A percentile compares a stretch with the other conserved stretches of the same genome.
Evolutionary conservation across 106 monocot genomes (phyloP).

Genomic region (Amphibolis antarctica): DNA sequence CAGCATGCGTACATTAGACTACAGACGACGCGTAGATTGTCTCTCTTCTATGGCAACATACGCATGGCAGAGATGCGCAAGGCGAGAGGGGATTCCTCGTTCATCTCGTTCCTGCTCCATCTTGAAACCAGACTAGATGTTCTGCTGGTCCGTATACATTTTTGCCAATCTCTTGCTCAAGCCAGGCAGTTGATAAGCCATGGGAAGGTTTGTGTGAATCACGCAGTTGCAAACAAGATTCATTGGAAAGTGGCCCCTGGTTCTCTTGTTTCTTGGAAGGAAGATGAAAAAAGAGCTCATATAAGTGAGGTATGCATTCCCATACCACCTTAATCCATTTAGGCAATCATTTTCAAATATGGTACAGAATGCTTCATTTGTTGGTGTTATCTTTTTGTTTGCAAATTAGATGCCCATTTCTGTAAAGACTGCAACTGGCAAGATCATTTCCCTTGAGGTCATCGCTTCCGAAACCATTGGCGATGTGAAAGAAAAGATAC

Average conservation of each 20-base stretch:
- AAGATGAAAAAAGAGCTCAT: not conserved
- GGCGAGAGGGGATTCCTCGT: constrained; percentile 3
- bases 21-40: constrained; percentile 11
- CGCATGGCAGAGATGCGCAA: constrained; percentile 12
- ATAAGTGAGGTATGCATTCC: not conserved
- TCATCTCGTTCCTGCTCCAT: constrained; percentile 11
- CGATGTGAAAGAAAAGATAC: not conserved
- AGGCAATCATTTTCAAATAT: not conserved
- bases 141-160: constrained; percentile 14
- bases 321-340: not conserved
- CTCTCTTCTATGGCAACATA: constrained; percentile 13
- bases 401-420: not conserved
- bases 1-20: constrained; percentile 5
- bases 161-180: constrained; percentile 14
- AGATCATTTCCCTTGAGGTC: not conserved
- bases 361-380: not conserved
- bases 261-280: constrained; percentile 12
- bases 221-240: constrained; percentile 7
- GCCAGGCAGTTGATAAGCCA: constrained; percentile 15
- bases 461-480: not conserved
- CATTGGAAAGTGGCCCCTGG: constrained; percentile 17
- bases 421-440: constrained; percentile 7
- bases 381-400: not conserved
- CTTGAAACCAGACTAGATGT: constrained; percentile 15
- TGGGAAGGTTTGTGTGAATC: constrained; percentile 12